These are phyloP conservation scores for Solanum sejunctum DNA, from an alignment of 257 asterid genomes.

Conservation along the genomic window DNA sequence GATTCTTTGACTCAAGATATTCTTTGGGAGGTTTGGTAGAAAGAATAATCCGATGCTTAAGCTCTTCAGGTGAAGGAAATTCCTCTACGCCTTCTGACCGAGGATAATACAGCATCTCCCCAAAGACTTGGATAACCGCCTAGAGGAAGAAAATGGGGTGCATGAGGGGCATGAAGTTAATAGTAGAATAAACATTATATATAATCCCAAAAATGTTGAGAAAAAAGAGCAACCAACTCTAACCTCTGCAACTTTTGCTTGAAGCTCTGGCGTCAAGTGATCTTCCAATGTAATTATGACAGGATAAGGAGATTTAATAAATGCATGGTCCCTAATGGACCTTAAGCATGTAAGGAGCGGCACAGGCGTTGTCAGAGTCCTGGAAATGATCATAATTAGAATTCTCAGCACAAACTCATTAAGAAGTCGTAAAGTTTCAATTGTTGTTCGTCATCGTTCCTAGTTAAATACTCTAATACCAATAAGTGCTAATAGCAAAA, in stretches of 20 bases:
- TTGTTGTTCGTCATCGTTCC: neutral
- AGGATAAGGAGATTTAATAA: conserved; percentile 73
- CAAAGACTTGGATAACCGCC: conserved; percentile 71
- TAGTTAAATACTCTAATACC: neutral
- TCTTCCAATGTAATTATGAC: conserved; percentile 86
- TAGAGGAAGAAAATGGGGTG: conserved; percentile 5
- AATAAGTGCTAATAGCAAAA: neutral
- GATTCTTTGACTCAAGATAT: conserved; percentile 39
- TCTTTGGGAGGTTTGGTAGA: conserved; percentile 95
- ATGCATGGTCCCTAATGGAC: conserved; percentile 72
- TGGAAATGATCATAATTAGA: conserved; percentile 18
- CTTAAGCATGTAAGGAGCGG: conserved; percentile 58
- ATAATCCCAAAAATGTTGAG: neutral
- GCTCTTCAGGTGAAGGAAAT: conserved; percentile 76
- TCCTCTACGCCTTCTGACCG: conserved; percentile 43
- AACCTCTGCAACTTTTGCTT: conserved; percentile 92
- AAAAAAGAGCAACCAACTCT: neutral
- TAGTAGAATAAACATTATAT: neutral
- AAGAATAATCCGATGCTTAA: conserved; percentile 61
- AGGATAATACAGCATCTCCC: conserved; percentile 69
- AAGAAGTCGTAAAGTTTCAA: neutral
- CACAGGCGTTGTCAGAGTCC: conserved; percentile 85
- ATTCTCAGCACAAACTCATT: neutral
- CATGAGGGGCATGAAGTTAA: neutral
- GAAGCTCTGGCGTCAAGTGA: conserved; percentile 84